Base-by-base conservation (phyloP, 2,329 filamentous ascomycete genomes). In the Diatrype stigma region DNA sequence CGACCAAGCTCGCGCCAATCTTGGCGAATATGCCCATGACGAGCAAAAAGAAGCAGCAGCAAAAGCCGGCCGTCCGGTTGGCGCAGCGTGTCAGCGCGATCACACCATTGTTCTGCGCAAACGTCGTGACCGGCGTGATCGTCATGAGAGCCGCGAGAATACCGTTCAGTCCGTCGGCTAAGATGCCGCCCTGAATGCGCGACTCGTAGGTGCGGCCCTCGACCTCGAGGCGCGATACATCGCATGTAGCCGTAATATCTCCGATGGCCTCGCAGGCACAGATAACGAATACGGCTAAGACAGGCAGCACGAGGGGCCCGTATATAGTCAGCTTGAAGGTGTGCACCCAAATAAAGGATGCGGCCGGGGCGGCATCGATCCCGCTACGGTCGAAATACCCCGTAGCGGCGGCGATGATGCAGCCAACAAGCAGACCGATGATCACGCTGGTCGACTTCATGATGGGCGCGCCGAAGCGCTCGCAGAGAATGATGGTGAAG, bases 31-130 rank as follows among this genome's bases (percentile, higher is more conserved):
- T 73, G 16, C 90, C 90, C 82, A 91, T 90, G 58, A 94, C 67
- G 54, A 94, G 70, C 11, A 94, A 78, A 74, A 91, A 91, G 61
- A 87, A 76, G 66, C 80, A 90, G 64, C 85, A 87, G 46, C 85
- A 87, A 66, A 90, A 91, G 4, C 90, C 90, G 5, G 89, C 90
- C 45, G 84, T 87, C 49, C 89, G 82, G 67, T 90, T 93, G 1
- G 89, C 89, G 66, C 89, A 93, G 16, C 88, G 80, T 0, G 89
- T 94, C 42, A 94, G 75, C 0, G 89, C 86, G 54, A 94, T 92
- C 47, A 93, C 87, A 34, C 89, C 89, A 65, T 93, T 92, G 73
- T 93, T 93, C 67, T 92, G 88, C 0, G 89, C 89, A 59, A 92
- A 92, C 1, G 85, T 87, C 1, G 83, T 85, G 81, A 92, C 89